Percentiles rank a stretch among this genome's conserved stretches.
These are phyloP conservation scores for Penicillium sp. DNA, from an alignment of 2,329 filamentous ascomycete species.

Conservation along the genomic window DNA sequence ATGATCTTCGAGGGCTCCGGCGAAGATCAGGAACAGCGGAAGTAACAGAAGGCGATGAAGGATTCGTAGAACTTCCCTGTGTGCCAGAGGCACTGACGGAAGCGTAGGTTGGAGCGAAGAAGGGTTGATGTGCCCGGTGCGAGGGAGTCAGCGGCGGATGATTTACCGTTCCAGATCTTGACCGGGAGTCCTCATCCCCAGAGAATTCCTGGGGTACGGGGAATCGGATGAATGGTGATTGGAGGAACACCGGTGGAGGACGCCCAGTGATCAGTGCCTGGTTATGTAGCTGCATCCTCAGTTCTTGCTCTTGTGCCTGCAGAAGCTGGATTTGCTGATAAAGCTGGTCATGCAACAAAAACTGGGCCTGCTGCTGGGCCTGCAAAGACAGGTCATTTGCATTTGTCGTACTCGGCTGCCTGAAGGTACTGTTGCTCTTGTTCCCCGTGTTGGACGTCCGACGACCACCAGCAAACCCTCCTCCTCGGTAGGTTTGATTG, in stretches of 20 bases:
- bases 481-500: slow-evolving; percentile 48
- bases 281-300: slow-evolving; percentile 49
- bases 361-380: slow-evolving; percentile 47
- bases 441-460: slow-evolving; percentile 59
- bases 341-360: slow-evolving; percentile 49
- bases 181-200: slow-evolving; percentile 37
- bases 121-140: slow-evolving; percentile 30
- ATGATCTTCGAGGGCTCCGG: slow-evolving; percentile 47
- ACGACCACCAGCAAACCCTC: slow-evolving; percentile 46
- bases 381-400: slow-evolving; percentile 42
- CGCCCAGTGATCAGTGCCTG: slow-evolving; percentile 45
- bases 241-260: slow-evolving; percentile 40
- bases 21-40: slow-evolving; percentile 43
- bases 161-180: slow-evolving; percentile 39
- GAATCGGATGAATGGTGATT: slow-evolving; percentile 44
- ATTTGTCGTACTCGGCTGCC: slow-evolving; percentile 36
- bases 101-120: slow-evolving; percentile 38
- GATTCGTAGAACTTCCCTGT: slow-evolving; percentile 46
- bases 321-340: slow-evolving; percentile 52
- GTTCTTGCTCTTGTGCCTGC: slow-evolving; percentile 51
- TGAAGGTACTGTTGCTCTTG: slow-evolving; percentile 31
- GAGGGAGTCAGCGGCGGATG: slow-evolving; percentile 34
- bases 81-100: slow-evolving; percentile 35
- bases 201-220: slow-evolving; percentile 36
- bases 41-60: slow-evolving; percentile 46